These are phyloP conservation scores for Candida stauntonica DNA, from an alignment of 805 yeast species.

Conservation along the genomic window DNA sequence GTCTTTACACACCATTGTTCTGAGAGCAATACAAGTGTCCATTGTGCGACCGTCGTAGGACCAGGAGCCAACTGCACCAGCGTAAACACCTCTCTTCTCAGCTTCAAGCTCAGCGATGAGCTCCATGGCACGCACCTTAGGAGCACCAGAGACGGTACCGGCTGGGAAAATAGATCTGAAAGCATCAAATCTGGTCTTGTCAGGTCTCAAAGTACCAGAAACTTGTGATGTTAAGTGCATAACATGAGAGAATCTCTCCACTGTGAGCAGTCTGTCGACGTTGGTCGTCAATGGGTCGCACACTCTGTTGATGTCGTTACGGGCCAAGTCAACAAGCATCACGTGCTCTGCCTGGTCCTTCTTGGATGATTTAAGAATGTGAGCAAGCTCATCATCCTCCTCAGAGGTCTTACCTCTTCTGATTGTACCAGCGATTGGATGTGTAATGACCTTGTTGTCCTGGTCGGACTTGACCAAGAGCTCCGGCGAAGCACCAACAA, in stretches of 20 bases:
- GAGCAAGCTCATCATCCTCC: slow-evolving; percentile 85
- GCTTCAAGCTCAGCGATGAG: slow-evolving; percentile 82
- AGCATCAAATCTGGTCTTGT: slow-evolving; percentile 90
- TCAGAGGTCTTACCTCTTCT: slow-evolving; percentile 84
- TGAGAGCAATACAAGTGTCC: slow-evolving; percentile 96
- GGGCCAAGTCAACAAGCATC: slow-evolving; percentile 96
- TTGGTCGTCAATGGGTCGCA: slow-evolving; percentile 80
- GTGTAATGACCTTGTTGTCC: slow-evolving; percentile 76
- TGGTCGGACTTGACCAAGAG: slow-evolving; percentile 76
- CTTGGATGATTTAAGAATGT: slow-evolving; percentile 62
- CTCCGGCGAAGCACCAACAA: slow-evolving; percentile 98
- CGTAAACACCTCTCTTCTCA: slow-evolving; percentile 94
- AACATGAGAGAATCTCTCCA: slow-evolving; percentile 94
- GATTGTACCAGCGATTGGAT: slow-evolving; percentile 98
- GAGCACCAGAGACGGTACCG: slow-evolving; percentile 98
- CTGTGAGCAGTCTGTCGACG: slow-evolving; percentile 84
- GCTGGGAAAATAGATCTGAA: slow-evolving; percentile 98
- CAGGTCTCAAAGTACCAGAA: slow-evolving; percentile 81
- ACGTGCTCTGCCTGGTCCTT: slow-evolving; percentile 98
- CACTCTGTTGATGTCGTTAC: slow-evolving; percentile 94
- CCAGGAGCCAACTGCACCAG: slow-evolving; percentile 99
- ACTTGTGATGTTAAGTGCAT: slow-evolving; percentile 96
- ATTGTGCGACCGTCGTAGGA: slow-evolving; percentile 90
- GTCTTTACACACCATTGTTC: slow-evolving; percentile 95
- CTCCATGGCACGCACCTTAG: slow-evolving; percentile 96